phyloP scores from a whole-genome alignment of 352 stramenopile species.

The Globisporangium uncinulatum region DNA sequence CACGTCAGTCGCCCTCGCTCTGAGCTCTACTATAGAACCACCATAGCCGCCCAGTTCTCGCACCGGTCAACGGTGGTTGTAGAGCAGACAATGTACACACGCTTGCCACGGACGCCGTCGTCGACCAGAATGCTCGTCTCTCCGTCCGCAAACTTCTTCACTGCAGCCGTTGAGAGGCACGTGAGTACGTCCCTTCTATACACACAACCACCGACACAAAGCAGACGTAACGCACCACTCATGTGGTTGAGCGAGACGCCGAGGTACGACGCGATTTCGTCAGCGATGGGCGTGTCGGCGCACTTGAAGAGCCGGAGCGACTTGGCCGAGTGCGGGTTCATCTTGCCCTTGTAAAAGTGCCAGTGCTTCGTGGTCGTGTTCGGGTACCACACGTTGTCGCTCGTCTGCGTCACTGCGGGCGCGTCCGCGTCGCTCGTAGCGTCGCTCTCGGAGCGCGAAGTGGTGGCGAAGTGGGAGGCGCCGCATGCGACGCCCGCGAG shows the following conservation, averaged over 20 bases:
- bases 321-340: constrained; percentile 75
- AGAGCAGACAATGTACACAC: constrained; percentile 84
- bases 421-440: constrained; percentile 6
- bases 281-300: constrained; percentile 78
- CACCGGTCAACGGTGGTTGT: constrained; percentile 84
- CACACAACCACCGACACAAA: not conserved
- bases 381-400: constrained; percentile 51
- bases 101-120: constrained; percentile 73
- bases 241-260: constrained; percentile 78
- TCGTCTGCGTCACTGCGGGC: constrained; percentile 13
- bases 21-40: too few relatives aligned
- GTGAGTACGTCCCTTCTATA: not conserved
- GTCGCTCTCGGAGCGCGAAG: not conserved
- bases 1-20: constrained; percentile 1
- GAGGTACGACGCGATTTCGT: constrained; percentile 80
- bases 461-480: not conserved
- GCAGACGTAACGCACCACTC: constrained; percentile 25
- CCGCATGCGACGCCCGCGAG: constrained; percentile 2
- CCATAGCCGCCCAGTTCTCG: not conserved
- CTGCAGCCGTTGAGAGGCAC: constrained; percentile 9
- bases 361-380: constrained; percentile 85
- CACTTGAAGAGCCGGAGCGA: constrained; percentile 89
- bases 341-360: constrained; percentile 87
- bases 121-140: constrained; percentile 76
- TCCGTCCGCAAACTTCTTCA: constrained; percentile 80